Base-by-base conservation (phyloP, 208 protist species). In the Strigomonas culicis region DNA sequence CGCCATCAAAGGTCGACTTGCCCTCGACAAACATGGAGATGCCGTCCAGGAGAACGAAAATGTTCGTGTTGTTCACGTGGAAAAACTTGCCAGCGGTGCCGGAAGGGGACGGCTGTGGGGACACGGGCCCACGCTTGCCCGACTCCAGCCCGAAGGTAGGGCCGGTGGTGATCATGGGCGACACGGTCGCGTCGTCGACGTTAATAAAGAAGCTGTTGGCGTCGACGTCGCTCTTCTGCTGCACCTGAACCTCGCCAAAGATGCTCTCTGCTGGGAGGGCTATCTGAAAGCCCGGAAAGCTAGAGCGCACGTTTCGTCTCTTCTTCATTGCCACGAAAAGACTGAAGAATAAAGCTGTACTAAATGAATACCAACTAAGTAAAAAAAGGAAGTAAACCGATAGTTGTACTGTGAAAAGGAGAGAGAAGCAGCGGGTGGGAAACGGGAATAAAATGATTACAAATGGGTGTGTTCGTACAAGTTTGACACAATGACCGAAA, bases 1-100 rank as follows among this genome's bases (percentile, higher is more conserved):
- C 60, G 8, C 77, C 82, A n/a, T 73, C 90, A 59, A 85, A 92
- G 6, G 77, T 84, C 19, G 77, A 77, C 63, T 88, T 82, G 31
- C 82, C 85, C 51, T 96, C 90, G 22, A 86, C 67, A 63, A 93
- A 93, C 85, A 92, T 92, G 11, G 90, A 92, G 39, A 92, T 79
- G 56, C 90, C 90, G 59, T 96, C 86, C 39, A 96, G 73, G 15
- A 96, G 62, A 0, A 96, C 85, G 56, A 93, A 96, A 21, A 96
- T 64, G 63, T 93, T 96, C 13, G 90, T 96, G 75, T 92, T 90
- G 72, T 88, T 80, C 1, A 96, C 78, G 64, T 96, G 90, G 57
- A 93, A 86, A 55, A 96, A 96, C 66, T 90, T 85, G 8, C 79
- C 74, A 4, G 22, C 57, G n/a, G 13, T 64, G 15, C 31, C 32